Conservation (phyloP, 441 rosid species). For the Biscutella laevigata region DNA sequence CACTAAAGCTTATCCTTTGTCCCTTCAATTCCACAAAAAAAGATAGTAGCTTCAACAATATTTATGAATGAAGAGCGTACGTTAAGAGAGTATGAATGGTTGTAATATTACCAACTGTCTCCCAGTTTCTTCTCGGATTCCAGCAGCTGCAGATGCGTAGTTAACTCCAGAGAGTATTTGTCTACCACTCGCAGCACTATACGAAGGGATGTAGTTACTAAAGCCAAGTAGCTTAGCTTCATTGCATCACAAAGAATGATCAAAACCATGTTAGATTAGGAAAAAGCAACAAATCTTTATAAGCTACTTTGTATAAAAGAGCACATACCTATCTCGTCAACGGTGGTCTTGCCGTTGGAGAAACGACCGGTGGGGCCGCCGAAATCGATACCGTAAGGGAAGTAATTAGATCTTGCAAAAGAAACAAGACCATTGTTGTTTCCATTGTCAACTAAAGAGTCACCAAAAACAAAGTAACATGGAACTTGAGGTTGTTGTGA, state of each 20-base stretch:
- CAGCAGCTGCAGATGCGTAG: slow-evolving; percentile 59
- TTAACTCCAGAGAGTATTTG: slow-evolving; percentile 51
- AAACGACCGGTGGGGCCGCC: slow-evolving; percentile 48
- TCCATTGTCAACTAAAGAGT: slow-evolving; percentile 60
- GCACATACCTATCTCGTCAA: slow-evolving; percentile 39
- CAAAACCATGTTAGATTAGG: slow-evolving; percentile 6
- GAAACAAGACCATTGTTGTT: slow-evolving; percentile 48
- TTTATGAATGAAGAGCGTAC: not conserved
- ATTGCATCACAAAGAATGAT: not conserved
- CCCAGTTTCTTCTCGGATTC: slow-evolving; percentile 49
- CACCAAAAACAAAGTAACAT: slow-evolving; percentile 57
- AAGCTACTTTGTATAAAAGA: not conserved
- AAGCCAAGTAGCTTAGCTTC: slow-evolving; percentile 58
- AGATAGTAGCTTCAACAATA: no score
- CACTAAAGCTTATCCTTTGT: slow-evolving; percentile 31
- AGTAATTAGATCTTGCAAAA: slow-evolving; percentile 45
- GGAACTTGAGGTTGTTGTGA: slow-evolving; percentile 42
- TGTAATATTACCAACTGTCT: slow-evolving; percentile 31
- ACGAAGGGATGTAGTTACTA: slow-evolving; percentile 38
- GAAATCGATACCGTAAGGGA: slow-evolving; percentile 61
- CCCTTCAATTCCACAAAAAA: slow-evolving; percentile 31
- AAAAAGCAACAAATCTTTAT: no score
- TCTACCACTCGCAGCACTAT: slow-evolving; percentile 8
- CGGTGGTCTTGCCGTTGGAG: slow-evolving; percentile 56
- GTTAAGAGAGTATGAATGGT: not conserved